These are phyloP conservation scores for Mycena polygramma DNA, from an alignment of 768 basidiomycete species.

Conservation along the genomic window DNA sequence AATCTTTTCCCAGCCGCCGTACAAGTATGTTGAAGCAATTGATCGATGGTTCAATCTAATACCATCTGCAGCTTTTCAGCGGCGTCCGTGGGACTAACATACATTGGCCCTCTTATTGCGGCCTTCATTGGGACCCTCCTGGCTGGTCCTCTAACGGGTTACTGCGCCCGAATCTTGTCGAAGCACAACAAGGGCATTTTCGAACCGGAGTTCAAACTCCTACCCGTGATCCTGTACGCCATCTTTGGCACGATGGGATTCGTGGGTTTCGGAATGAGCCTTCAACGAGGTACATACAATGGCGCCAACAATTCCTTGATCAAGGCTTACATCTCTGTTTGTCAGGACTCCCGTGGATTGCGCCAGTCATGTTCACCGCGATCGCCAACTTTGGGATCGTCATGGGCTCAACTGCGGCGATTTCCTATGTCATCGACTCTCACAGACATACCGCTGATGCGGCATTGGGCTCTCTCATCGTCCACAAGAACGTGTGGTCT, in stretches of 20 bases:
- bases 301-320: not conserved
- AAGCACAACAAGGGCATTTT: conserved; percentile 30
- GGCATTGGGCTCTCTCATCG: conserved; percentile 25
- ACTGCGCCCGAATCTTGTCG: conserved; percentile 24
- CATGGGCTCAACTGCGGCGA: conserved; percentile 27
- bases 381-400: conserved; percentile 30
- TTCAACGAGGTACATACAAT: conserved; percentile 13
- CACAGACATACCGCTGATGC: conserved; percentile 30
- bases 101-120: conserved; percentile 20
- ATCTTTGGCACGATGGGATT: conserved; percentile 31
- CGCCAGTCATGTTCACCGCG: conserved; percentile 30
- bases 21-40: not conserved
- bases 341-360: conserved; percentile 24
- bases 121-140: conserved; percentile 20
- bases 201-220: conserved; percentile 32
- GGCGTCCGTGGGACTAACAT: conserved; percentile 23
- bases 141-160: conserved; percentile 21
- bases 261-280: conserved; percentile 27
- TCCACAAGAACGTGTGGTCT: conserved; percentile 33
- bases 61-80: not conserved
- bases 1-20: conserved; percentile 25
- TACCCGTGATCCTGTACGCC: conserved; percentile 22
- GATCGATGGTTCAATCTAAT: not conserved
- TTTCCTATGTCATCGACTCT: conserved; percentile 32
- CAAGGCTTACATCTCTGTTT: no score